phyloP scores from a whole-genome alignment of 2,329 filamentous ascomycete genomes.

The Colletotrichum agaves region DNA sequence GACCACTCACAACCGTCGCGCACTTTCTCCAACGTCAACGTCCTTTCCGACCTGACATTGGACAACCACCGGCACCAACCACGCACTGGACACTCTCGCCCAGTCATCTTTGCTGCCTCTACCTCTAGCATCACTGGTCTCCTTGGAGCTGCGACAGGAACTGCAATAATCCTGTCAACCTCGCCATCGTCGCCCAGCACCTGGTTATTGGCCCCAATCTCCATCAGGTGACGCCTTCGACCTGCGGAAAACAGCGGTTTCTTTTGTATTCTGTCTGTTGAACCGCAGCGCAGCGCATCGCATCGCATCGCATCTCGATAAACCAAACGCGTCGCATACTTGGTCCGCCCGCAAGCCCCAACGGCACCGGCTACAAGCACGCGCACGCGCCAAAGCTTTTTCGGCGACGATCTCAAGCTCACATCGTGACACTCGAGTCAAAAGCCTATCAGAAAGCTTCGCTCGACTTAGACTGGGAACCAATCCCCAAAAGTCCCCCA shows the following conservation, averaged over 20 bases:
- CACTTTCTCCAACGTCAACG: slow-evolving; percentile 43
- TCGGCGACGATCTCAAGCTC: slow-evolving; percentile 32
- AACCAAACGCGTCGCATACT: slow-evolving; percentile 38
- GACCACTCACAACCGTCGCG: slow-evolving; percentile 40
- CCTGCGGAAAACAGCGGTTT: slow-evolving; percentile 53
- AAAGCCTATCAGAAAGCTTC: slow-evolving; percentile 38
- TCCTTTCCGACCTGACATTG: slow-evolving; percentile 35
- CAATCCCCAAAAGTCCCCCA: slow-evolving; percentile 11
- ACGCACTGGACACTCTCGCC: slow-evolving; percentile 23
- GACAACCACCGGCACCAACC: slow-evolving; percentile 20
- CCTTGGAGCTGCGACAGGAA: slow-evolving; percentile 49
- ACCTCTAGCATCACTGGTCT: slow-evolving; percentile 38
- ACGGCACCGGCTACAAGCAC: slow-evolving; percentile 14
- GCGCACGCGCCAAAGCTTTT: slow-evolving; percentile 33
- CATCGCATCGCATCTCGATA: slow-evolving; percentile 38
- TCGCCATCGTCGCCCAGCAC: slow-evolving; percentile 53
- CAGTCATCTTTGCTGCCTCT: slow-evolving; percentile 29
- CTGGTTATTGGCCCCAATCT: slow-evolving; percentile 57
- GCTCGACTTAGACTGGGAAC: slow-evolving; percentile 30
- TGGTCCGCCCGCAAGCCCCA: slow-evolving; percentile 15
- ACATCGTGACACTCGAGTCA: slow-evolving; percentile 36
- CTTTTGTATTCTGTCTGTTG: slow-evolving; percentile 10
- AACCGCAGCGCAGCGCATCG: slow-evolving; percentile 9
- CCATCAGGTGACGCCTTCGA: slow-evolving; percentile 63
- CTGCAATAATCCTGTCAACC: slow-evolving; percentile 60